Base-by-base conservation (phyloP, 73 alveolate genomes). In the Paramecium octaurelia region DNA sequence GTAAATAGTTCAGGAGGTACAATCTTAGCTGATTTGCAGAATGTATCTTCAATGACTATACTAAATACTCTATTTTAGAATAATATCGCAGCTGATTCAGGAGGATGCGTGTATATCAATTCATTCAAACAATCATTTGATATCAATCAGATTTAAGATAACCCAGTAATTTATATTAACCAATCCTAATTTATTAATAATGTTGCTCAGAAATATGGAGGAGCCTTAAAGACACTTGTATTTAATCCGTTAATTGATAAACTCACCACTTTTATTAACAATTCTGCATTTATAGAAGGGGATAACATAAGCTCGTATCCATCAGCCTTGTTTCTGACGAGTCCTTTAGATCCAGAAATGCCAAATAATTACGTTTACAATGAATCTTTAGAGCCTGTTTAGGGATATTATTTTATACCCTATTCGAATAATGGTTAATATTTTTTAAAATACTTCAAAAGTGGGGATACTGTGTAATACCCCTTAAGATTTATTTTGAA, bases 1-100 rank as follows among this genome's bases (percentile, higher is more conserved):
- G 91, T 35, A 24, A 80, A 80, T 44, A 23, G 10, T 12, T 42
- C 31, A 20, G 91, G 91, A 44, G 91, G 91, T 11, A 8, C 91
- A 20, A 80, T 80, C 24, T 18, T 21, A 4, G 91, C 77, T n/a
- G 70, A 31, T 31, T 31, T 80, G 4, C 20, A 40, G 29, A 80
- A 44, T 44, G 14, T 14, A 16, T 80, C 91, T 20, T 5, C 11
- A 18, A 3, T 80, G 11, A 23, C 31, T 16, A 46, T 80, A 7
- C 14, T 12, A 29, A 44, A 80, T 43, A 20, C 57, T 2, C 1
- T 43, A 16, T 73, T 73, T 42, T 42, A 21, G 21, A 43, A 18
- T 31, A 80, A 80, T 80, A 80, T 20, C 21, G 70, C 70, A 24
- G 35, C 43, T 8, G 57, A 80, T 20, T 44, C 70, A 31, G 91